phyloP scores from a whole-genome alignment of 768 basidiomycete species.

The Tulasnella sp. region DNA sequence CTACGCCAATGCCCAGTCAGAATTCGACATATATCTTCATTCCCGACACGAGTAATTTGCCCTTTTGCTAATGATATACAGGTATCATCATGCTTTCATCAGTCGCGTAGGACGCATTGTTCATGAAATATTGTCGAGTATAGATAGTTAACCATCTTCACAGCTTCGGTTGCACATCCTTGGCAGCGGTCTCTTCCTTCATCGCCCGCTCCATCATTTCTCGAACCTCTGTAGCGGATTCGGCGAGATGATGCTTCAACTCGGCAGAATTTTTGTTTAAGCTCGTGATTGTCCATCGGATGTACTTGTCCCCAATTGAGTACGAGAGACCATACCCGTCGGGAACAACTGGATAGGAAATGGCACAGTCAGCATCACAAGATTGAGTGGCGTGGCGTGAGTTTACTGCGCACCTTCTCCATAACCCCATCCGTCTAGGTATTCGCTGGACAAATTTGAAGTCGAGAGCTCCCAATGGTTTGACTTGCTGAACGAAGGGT shows the following conservation, averaged over 20 bases:
- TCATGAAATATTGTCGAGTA: no score
- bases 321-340: conserved; percentile 92
- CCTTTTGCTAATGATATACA: no score
- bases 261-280: conserved; percentile 32
- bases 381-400: no score
- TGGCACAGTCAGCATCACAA: neutral
- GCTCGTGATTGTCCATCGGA: conserved; percentile 88
- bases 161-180: neutral
- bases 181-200: conserved; percentile 28
- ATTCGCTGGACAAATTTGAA: conserved; percentile 69
- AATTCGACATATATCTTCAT: no score
- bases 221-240: conserved; percentile 70
- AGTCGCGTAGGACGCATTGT: no score
- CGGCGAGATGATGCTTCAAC: conserved; percentile 53
- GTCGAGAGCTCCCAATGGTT: conserved; percentile 92
- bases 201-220: conserved; percentile 62
- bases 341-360: conserved; percentile 51
- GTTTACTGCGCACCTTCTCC: conserved; percentile 86
- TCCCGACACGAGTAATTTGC: no score
- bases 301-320: conserved; percentile 69
- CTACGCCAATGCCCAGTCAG: no score
- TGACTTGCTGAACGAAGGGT: conserved; percentile 56
- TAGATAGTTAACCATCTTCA: no score
- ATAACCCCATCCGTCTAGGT: conserved; percentile 93
- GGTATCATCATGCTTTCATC: no score